Evolutionary conservation across 2,329 filamentous ascomycete genomes (phyloP).

Genomic region (Aspergillus ibericus): DNA sequence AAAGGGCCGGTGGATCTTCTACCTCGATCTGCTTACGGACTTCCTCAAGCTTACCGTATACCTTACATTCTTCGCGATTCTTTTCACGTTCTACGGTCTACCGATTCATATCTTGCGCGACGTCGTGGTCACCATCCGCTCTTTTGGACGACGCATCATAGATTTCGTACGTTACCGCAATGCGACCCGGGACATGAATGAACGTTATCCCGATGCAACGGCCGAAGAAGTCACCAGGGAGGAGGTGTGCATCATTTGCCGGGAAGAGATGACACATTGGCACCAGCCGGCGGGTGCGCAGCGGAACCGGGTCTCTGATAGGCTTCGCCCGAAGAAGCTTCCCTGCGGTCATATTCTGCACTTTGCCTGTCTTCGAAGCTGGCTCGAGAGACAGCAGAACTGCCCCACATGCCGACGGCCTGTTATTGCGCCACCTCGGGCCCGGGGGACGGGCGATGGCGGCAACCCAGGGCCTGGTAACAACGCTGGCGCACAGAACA

Average conservation of each 20-base stretch:
- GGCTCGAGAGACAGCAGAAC: conserved; percentile 95
- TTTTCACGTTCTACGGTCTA: conserved; percentile 89
- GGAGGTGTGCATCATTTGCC: conserved; percentile 95
- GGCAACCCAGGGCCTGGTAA: conserved; percentile 29
- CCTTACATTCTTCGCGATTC: conserved; percentile 85
- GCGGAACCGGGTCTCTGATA: conserved; percentile 63
- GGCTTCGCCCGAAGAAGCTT: conserved; percentile 87
- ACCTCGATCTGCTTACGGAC: conserved; percentile 81
- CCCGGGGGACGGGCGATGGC: conserved; percentile 26
- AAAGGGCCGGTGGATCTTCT: conserved; percentile 90
- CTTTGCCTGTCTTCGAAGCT: conserved; percentile 90
- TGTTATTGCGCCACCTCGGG: conserved; percentile 58
- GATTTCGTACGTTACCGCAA: conserved; percentile 88
- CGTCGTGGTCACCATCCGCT: conserved; percentile 88
- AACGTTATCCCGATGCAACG: conserved; percentile 84
- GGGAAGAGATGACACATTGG: conserved; percentile 92
- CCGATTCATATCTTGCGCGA: conserved; percentile 97
- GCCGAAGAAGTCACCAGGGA: conserved; percentile 79
- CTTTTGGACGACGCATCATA: conserved; percentile 84
- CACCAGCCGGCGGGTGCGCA: conserved; percentile 47
- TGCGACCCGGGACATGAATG: conserved; percentile 91
- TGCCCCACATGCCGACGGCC: conserved; percentile 91
- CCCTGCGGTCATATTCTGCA: conserved; percentile 96
- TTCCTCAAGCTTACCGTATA: conserved; percentile 90
- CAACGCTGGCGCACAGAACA: conserved; percentile 28